Conservation (phyloP, 805 yeast genomes). For the Saccharomycopsis selenospora region DNA sequence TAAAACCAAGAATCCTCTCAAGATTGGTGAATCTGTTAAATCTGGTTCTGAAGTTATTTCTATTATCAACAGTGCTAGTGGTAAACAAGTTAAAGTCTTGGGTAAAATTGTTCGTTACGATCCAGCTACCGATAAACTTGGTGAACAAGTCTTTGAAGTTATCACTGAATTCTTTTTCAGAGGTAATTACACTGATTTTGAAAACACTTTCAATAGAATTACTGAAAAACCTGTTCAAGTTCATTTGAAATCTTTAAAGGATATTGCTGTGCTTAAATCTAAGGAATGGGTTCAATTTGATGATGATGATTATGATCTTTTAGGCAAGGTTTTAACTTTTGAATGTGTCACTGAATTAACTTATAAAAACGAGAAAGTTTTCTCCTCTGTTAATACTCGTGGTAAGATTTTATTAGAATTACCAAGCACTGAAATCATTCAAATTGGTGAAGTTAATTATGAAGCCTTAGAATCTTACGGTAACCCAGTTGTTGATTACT, state of each 20-base stretch:
- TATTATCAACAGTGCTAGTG: slow-evolving; percentile 84
- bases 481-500: slow-evolving; percentile 94
- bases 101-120: slow-evolving; percentile 68
- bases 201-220: slow-evolving; percentile 84
- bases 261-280: slow-evolving; percentile 85
- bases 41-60: slow-evolving; percentile 81
- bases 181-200: slow-evolving; percentile 81
- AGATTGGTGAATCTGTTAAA: slow-evolving; percentile 78
- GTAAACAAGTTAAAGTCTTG: slow-evolving; percentile 92
- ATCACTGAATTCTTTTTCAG: slow-evolving; percentile 94
- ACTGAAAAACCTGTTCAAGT: slow-evolving; percentile 84
- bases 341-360: slow-evolving; percentile 80
- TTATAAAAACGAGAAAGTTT: slow-evolving; percentile 69
- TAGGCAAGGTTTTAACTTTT: slow-evolving; percentile 77
- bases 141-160: slow-evolving; percentile 83
- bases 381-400: slow-evolving; percentile 68
- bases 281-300: slow-evolving; percentile 97
- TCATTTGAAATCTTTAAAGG: slow-evolving; percentile 65
- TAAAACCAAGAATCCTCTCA: slow-evolving; percentile 83
- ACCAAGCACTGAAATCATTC: slow-evolving; percentile 82
- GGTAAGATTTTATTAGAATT: slow-evolving; percentile 85
- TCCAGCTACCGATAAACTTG: slow-evolving; percentile 31
- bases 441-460: slow-evolving; percentile 78
- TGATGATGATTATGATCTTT: slow-evolving; percentile 56
- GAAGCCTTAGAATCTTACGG: slow-evolving; percentile 92